Evolutionary conservation across 176 grass and related monocot species (phyloP), one percentile per base, ranked within the genome.

Genomic region (Tuctoria greenei): DNA sequence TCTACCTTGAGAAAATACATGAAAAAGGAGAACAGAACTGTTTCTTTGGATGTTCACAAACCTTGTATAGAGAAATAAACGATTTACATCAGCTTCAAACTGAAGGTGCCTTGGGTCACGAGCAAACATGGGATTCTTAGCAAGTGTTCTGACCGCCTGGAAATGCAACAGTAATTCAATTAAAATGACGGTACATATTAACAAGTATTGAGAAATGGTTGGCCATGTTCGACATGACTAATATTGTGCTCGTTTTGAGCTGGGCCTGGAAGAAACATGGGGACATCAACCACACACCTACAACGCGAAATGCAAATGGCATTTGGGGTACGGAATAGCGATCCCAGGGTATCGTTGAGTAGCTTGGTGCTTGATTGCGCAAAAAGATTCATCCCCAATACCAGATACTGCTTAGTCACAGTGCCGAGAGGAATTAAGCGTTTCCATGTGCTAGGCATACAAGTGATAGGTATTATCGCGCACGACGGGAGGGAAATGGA

Each of bases 51-150:
- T 75, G 38, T 61, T 23, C 24, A 77, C 77, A 59, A 64, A 98
- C 95, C 91, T 92, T 12, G 89, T 98, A 77, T 88, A 98, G 66
- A 98, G 95, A 88, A 98, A 98, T 3, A 98, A 59, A 47, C 89
- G 79, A 47, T 98, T 90, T 28, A 95, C 69, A 52, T 99, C 95
- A 52, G 85, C 84, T 68, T 90, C 95, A 58, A 92, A 95, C 49
- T 99, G 95, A 82, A 99, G 84, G 76, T 88, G 87, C 69, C 91
- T 83, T 66, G 95, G 91, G 79, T 92, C 91, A 86, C 84, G 84
- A 81, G 86, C 79, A 79, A 98, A 81, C 42, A 70, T 82, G 72
- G 76, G 84, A 76, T 45, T 94, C 77, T 82, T 99, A 21, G 82
- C 87, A 64, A 90, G 69, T 46, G 87, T 70, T 84, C 75, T 92